Percentiles rank a stretch among this genome's conserved stretches.
Conservation (phyloP, 345 rosid genomes). For the Pseudoturritis turrita region DNA sequence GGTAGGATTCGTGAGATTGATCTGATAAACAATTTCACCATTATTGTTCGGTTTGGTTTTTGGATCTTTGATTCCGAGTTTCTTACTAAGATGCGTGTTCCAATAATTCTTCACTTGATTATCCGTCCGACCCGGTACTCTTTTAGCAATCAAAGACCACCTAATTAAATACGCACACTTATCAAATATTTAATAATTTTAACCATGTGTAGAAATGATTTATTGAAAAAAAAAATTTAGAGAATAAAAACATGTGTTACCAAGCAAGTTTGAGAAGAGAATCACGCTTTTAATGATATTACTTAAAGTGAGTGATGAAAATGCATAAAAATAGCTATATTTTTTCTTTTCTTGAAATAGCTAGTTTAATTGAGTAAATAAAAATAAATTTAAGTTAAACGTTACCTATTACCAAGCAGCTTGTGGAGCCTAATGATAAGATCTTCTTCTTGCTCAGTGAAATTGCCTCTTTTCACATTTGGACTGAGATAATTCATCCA, state of each 20-base stretch:
- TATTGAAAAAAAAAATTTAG: not conserved
- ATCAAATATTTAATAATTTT: not conserved
- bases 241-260: slow-evolving; percentile 10
- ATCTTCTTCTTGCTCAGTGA: slow-evolving; percentile 56
- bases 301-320: not conserved
- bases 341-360: not conserved
- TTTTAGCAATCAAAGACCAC: slow-evolving; percentile 69
- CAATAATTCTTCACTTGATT: slow-evolving; percentile 73
- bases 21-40: slow-evolving; percentile 14
- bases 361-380: not conserved
- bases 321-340: not conserved
- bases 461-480: slow-evolving; percentile 42
- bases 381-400: not conserved
- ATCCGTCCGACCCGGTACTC: slow-evolving; percentile 73
- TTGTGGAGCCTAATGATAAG: slow-evolving; percentile 61
- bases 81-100: slow-evolving; percentile 56
- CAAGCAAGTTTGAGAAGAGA: not conserved
- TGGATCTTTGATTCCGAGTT: slow-evolving; percentile 39
- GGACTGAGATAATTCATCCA: slow-evolving; percentile 66
- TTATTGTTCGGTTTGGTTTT: slow-evolving; percentile 1
- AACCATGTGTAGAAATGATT: not conserved
- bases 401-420: slow-evolving; percentile 61
- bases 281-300: not conserved
- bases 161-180: slow-evolving; percentile 23
- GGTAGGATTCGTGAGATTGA: slow-evolving; percentile 17